phyloP scores from a whole-genome alignment of 345 rosid genomes.

The Dovyalis caffra region DNA sequence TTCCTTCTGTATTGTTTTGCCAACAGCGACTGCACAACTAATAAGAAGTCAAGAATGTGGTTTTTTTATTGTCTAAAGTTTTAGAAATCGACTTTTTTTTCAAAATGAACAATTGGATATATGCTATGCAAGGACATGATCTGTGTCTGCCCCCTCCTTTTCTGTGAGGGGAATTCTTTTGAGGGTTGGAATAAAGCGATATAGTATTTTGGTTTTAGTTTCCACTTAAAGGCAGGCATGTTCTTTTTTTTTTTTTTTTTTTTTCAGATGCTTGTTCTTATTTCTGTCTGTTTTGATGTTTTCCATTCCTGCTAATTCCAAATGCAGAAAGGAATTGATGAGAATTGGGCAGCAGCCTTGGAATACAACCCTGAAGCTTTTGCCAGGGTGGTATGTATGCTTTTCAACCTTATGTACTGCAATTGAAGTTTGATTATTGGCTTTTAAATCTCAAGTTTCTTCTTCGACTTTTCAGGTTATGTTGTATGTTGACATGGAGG shows the following conservation, averaged over 20 bases:
- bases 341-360: slow-evolving; percentile 98
- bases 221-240: background rate
- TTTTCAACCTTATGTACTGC: slow-evolving; percentile 8
- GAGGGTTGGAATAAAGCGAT: background rate
- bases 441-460: slow-evolving; percentile 12
- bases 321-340: slow-evolving; percentile 97
- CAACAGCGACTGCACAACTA: background rate
- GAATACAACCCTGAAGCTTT: slow-evolving; percentile 97
- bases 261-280: slow-evolving; percentile 4
- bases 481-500: slow-evolving; percentile 99
- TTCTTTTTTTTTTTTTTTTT: background rate
- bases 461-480: slow-evolving; percentile 56
- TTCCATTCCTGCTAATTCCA: slow-evolving; percentile 7
- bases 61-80: background rate
- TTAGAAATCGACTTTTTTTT: too few relatives aligned
- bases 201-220: background rate
- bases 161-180: background rate
- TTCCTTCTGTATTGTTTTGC: background rate
- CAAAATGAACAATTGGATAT: too few relatives aligned
- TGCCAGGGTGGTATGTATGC: slow-evolving; percentile 90
- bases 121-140: background rate
- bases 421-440: slow-evolving; percentile 7
- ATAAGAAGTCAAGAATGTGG: background rate
- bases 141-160: background rate
- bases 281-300: slow-evolving; percentile 1